Percentiles rank a stretch among this genome's conserved stretches.
Evolutionary conservation across 2,329 filamentous ascomycete genomes (phyloP).

Genomic region (Colletotrichum sp.): DNA sequence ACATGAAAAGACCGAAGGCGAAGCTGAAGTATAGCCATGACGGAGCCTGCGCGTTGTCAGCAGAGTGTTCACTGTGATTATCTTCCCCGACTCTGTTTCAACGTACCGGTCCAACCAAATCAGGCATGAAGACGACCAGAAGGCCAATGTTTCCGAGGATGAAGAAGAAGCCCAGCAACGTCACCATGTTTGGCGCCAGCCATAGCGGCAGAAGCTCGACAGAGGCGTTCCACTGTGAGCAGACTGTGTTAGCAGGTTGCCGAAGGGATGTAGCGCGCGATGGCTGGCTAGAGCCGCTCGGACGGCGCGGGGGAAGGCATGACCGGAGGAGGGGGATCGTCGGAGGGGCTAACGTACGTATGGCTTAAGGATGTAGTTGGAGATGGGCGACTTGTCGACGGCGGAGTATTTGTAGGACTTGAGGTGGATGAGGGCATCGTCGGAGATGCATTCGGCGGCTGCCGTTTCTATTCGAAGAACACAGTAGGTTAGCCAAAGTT

Average conservation of each 20-base stretch:
- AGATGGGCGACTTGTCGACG: constrained; percentile 94
- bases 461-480: constrained; percentile 45
- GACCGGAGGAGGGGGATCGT: constrained; percentile 3
- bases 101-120: constrained; percentile 86
- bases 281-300: constrained; percentile 4
- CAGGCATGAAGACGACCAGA: constrained; percentile 82
- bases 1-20: constrained; percentile 95
- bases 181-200: constrained; percentile 98
- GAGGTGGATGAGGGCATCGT: constrained; percentile 89
- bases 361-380: constrained; percentile 90
- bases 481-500: background rate
- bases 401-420: constrained; percentile 97
- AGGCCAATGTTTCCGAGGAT: constrained; percentile 82
- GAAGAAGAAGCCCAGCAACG: constrained; percentile 91
- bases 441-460: constrained; percentile 78
- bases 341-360: constrained; percentile 71
- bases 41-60: constrained; percentile 63
- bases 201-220: constrained; percentile 92
- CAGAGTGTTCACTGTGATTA: background rate
- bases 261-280: background rate
- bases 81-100: background rate
- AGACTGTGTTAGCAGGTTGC: constrained; percentile 23
- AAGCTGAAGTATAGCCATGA: constrained; percentile 97
- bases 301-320: constrained; percentile 16
- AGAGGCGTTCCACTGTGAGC: constrained; percentile 88